Evolutionary conservation across 1,284 basidiomycete genomes (phyloP).

Genomic region (Moniliella sp.): DNA sequence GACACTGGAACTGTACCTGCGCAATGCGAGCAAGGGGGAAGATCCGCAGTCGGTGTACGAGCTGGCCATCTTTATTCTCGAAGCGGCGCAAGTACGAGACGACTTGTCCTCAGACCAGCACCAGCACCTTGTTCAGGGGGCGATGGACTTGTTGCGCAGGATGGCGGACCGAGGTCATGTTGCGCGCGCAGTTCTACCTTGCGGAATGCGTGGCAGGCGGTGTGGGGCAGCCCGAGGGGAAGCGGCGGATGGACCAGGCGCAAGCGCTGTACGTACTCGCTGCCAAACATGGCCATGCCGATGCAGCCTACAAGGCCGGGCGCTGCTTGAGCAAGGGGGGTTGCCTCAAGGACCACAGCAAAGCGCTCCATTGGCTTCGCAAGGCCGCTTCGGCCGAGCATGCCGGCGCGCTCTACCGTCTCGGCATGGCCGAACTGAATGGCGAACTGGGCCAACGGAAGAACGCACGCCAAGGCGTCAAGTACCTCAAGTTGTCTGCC

Average conservation of each 20-base stretch:
- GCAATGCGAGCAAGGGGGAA: constrained; percentile 94
- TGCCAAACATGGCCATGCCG: constrained; percentile 91
- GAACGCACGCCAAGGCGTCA: constrained; percentile 81
- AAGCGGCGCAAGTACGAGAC: too few relatives aligned
- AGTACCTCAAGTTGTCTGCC: constrained; percentile 88
- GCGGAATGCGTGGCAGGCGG: constrained; percentile 95
- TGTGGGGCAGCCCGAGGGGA: constrained; percentile 57
- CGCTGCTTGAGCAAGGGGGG: constrained; percentile 96
- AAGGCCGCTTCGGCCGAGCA: constrained; percentile 64
- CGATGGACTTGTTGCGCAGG: constrained; percentile 60
- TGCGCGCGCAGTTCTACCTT: constrained; percentile 80
- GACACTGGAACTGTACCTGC: constrained; percentile 87
- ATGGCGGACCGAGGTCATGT: constrained; percentile 81
- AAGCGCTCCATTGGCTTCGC: constrained; percentile 71
- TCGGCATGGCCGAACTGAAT: constrained; percentile 86
- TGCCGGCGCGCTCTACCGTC: constrained; percentile 83
- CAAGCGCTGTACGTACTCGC: constrained; percentile 91
- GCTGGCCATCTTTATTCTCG: constrained; percentile 93
- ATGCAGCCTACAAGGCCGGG: constrained; percentile 81
- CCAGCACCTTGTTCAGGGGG: constrained; percentile 64
- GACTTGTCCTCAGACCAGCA: too few relatives aligned
- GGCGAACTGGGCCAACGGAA: constrained; percentile 71
- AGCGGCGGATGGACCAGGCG: constrained; percentile 87
- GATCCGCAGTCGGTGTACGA: constrained; percentile 93
- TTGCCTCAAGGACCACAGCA: constrained; percentile 68